Evolutionary conservation across 352 stramenopile species (phyloP), one percentile per base, ranked within the genome.

Genomic region (Ophiocytium majus): DNA sequence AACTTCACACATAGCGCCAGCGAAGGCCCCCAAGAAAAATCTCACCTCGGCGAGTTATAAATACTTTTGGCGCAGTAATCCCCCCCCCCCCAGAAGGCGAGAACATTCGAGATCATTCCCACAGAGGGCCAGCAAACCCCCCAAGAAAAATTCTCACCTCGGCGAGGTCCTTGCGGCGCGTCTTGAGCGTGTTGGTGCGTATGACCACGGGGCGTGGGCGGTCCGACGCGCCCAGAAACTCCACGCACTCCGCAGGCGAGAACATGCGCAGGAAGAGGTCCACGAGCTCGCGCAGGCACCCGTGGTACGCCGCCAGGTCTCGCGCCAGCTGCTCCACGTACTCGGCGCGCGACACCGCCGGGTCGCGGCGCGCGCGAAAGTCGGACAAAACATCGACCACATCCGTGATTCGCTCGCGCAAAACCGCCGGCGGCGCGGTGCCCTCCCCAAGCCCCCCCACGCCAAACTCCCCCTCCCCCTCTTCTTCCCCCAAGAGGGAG

Each of bases 121-220:
- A n/a, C n/a, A n/a, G n/a, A n/a, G n/a, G n/a, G n/a, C n/a, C n/a
- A n/a, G n/a, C n/a, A n/a, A n/a, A n/a, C n/a, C n/a, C n/a, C n/a
- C n/a, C n/a, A n/a, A n/a, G 31, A 23, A 79, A 79, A 0, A 34
- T 35, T 79, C 71, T 83, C 63, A 89, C 85, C 78, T 32, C 83
- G 37, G 96, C 97, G 32, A 99, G 91, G 88, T 99, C 97, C 88
- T 98, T 98, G 86, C 97, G 94, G 85, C 97, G 93, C 35, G 97
- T 95, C 92, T 99, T 99, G 74, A 99, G 92, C 76, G 97, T 99
- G 92, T 99, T 99, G n/a, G 96, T 98, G 81, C 98, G 94, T 81
- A 99, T 98, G 23, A 99, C 97, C 33, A 99, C 91, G 36, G 98
- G 98, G 74, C 98, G 93, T 43, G 95, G 93, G 88, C 97, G 96